phyloP scores from a whole-genome alignment of 768 basidiomycete species.

The Tulasnella calospora region DNA sequence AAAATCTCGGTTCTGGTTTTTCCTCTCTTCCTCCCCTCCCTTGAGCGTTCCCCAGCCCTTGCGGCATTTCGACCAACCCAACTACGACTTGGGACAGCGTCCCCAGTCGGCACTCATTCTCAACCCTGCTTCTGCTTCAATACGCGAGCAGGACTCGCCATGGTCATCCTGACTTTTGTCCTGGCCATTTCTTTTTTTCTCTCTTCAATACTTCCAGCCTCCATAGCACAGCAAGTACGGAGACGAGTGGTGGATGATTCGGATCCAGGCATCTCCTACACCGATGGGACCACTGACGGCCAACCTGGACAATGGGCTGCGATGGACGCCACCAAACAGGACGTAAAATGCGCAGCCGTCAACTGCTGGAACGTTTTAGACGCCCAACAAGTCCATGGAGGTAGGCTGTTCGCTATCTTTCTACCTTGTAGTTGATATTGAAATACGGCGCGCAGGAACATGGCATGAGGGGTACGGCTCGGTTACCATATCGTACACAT shows the following conservation, averaged over 20 bases:
- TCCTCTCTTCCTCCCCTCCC: neutral
- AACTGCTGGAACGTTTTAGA: neutral
- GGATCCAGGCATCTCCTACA: neutral
- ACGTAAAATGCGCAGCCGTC: neutral
- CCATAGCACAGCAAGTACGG: neutral
- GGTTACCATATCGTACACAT: neutral
- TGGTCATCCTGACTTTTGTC: neutral
- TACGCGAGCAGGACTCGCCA: constrained; percentile 2
- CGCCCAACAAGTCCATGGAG: neutral
- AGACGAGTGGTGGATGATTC: neutral
- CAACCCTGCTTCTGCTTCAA: neutral
- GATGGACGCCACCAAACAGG: neutral
- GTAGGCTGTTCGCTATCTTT: neutral
- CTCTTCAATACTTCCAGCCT: neutral
- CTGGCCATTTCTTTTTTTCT: neutral
- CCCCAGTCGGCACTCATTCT: neutral
- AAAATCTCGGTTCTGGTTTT: neutral
- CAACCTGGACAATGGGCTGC: neutral
- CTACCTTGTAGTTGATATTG: neutral
- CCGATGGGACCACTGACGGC: neutral
- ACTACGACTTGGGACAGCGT: constrained; percentile 7
- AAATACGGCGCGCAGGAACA: neutral
- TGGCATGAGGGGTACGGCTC: neutral
- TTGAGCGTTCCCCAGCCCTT: neutral
- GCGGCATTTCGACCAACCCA: neutral